phyloP scores from a whole-genome alignment of 2,329 filamentous ascomycete genomes.

The Fusarium irregulare region DNA sequence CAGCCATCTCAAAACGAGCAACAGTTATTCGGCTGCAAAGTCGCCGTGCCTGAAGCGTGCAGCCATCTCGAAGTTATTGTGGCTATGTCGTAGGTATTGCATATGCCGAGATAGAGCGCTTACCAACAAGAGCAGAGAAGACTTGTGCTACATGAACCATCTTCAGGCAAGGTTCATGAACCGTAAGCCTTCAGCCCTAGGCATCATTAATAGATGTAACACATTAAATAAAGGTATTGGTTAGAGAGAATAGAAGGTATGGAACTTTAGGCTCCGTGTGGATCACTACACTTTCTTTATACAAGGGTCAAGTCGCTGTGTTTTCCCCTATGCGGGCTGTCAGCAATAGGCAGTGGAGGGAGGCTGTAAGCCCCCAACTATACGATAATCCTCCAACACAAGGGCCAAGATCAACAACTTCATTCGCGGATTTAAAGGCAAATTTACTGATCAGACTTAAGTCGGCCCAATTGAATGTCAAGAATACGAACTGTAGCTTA shows the following conservation, averaged over 20 bases:
- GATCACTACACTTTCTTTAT: constrained; percentile 2
- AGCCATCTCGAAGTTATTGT: background rate
- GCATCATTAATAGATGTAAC: background rate
- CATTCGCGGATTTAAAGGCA: constrained; percentile 1
- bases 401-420: background rate
- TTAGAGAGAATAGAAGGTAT: background rate
- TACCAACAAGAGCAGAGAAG: constrained; percentile 13
- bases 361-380: background rate
- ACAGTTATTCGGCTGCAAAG: background rate
- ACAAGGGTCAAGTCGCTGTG: constrained; percentile 11
- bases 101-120: constrained; percentile 2
- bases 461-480: constrained; percentile 2
- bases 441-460: background rate
- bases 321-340: background rate
- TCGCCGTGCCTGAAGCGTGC: background rate
- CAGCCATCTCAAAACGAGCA: background rate
- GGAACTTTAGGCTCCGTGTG: background rate
- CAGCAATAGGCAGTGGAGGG: constrained; percentile 4
- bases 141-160: background rate
- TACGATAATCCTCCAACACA: background rate
- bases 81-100: constrained; percentile 16
- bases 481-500: background rate
- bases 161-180: background rate
- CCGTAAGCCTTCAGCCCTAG: background rate
- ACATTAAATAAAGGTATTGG: background rate